These are phyloP conservation scores for Rhynchosporium agropyri DNA, from an alignment of 2,329 filamentous ascomycete genomes.

Conservation along the genomic window DNA sequence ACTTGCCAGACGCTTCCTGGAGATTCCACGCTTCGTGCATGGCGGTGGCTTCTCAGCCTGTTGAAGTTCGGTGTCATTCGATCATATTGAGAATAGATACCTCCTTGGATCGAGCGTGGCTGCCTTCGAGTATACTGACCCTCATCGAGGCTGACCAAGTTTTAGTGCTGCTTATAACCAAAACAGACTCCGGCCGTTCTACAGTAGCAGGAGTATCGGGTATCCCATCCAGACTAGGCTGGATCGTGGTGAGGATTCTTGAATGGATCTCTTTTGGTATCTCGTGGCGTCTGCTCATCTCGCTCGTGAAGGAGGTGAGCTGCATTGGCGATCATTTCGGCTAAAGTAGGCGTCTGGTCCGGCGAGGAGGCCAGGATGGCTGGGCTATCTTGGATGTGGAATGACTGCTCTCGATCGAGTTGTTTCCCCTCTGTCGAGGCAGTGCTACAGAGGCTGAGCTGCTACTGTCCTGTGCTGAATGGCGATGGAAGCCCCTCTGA, in stretches of 20 bases:
- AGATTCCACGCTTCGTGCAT: slow-evolving; percentile 21
- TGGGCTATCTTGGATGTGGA: slow-evolving; percentile 23
- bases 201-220: slow-evolving; percentile 13
- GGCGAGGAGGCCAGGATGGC: slow-evolving; percentile 20
- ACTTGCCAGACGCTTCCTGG: slow-evolving; percentile 26
- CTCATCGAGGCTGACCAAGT: slow-evolving; percentile 21
- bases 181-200: slow-evolving; percentile 16
- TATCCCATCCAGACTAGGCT: slow-evolving; percentile 11
- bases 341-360: slow-evolving; percentile 14
- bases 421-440: slow-evolving; percentile 19
- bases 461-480: slow-evolving; percentile 16
- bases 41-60: slow-evolving; percentile 22
- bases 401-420: slow-evolving; percentile 17
- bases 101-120: slow-evolving; percentile 21
- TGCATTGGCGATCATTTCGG: slow-evolving; percentile 21
- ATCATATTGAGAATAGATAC: slow-evolving; percentile 28
- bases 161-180: slow-evolving; percentile 19
- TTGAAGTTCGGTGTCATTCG: slow-evolving; percentile 21
- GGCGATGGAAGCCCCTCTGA: slow-evolving; percentile 15
- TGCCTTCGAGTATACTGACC: slow-evolving; percentile 23
- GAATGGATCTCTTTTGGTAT: slow-evolving; percentile 24
- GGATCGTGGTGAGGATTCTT: slow-evolving; percentile 22
- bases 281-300: slow-evolving; percentile 18
- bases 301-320: slow-evolving; percentile 20
- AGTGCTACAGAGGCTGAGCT: slow-evolving; percentile 15